Percentiles rank a stretch among this genome's conserved stretches.
phyloP scores from a whole-genome alignment of 148 eudicot genomes.

The Heliamphora exappendiculata region DNA sequence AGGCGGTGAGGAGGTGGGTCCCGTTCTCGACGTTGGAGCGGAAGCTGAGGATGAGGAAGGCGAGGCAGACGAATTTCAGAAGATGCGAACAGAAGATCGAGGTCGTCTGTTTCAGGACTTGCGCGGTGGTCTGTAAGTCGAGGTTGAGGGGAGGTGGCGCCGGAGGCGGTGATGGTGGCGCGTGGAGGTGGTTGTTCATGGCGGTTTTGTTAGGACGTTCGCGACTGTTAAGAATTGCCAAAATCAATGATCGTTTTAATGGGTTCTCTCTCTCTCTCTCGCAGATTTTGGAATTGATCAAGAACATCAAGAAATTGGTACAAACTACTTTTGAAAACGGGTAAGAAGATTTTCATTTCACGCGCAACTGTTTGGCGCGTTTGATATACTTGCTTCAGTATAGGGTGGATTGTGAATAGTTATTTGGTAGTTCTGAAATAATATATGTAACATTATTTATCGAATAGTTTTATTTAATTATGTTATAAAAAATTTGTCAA shows the following conservation, averaged over 20 bases:
- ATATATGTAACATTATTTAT: too few relatives aligned
- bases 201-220: not conserved
- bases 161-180: constrained; percentile 20
- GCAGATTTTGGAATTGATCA: not conserved
- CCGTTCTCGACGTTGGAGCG: constrained; percentile 62
- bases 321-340: too few relatives aligned
- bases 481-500: too few relatives aligned
- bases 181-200: constrained; percentile 14
- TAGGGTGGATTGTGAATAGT: too few relatives aligned
- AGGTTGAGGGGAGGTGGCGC: constrained; percentile 26
- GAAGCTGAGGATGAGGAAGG: constrained; percentile 66
- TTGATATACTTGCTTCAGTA: too few relatives aligned
- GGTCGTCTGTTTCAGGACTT: constrained; percentile 37
- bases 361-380: too few relatives aligned
- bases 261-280: not conserved
- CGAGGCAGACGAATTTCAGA: constrained; percentile 46
- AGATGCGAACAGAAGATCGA: constrained; percentile 36
- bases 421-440: too few relatives aligned
- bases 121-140: constrained; percentile 31
- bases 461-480: too few relatives aligned
- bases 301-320: too few relatives aligned
- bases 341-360: too few relatives aligned
- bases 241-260: not conserved
- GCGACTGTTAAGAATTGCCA: not conserved
- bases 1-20: constrained; percentile 46